These are phyloP conservation scores for Inga oerstediana DNA, from an alignment of 306 rosid species.

Conservation along the genomic window DNA sequence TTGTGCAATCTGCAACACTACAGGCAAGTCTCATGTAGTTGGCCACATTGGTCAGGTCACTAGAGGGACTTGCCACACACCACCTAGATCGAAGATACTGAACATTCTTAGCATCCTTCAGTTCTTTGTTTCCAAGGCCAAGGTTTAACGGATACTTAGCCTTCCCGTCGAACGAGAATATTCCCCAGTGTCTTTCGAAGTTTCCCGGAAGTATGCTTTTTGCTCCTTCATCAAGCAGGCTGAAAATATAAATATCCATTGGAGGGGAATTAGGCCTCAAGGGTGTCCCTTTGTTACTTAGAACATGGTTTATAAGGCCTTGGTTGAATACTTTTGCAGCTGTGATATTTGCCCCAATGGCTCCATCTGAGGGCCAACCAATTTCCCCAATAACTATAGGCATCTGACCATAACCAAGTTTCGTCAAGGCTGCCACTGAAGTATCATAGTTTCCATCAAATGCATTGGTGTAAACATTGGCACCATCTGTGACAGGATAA, in stretches of 20 bases:
- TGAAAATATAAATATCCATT: slow-evolving; percentile 73
- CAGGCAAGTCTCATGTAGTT: slow-evolving; percentile 83
- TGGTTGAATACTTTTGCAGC: slow-evolving; percentile 91
- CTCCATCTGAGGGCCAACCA: slow-evolving; percentile 97
- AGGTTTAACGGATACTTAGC: slow-evolving; percentile 84
- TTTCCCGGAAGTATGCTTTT: slow-evolving; percentile 85
- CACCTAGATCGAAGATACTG: slow-evolving; percentile 89
- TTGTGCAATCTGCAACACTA: slow-evolving; percentile 90
- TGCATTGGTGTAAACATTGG: slow-evolving; percentile 84
- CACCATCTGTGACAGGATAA: slow-evolving; percentile 82
- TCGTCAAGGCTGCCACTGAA: slow-evolving; percentile 74
- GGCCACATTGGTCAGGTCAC: slow-evolving; percentile 58
- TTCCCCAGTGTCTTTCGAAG: slow-evolving; percentile 98
- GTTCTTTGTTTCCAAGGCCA: slow-evolving; percentile 63
- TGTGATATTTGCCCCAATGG: slow-evolving; percentile 73
- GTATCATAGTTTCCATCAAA: slow-evolving; percentile 97
- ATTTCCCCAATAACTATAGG: slow-evolving; percentile 88
- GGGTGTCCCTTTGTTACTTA: slow-evolving; percentile 81
- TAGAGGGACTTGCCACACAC: slow-evolving; percentile 83
- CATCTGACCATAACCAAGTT: slow-evolving; percentile 92
- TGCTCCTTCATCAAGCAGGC: slow-evolving; percentile 87
- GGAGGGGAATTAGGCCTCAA: slow-evolving; percentile 79
- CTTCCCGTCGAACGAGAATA: slow-evolving; percentile 90
- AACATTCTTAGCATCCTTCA: slow-evolving; percentile 80
- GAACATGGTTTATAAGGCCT: slow-evolving; percentile 76